Conservation (phyloP, 2,329 filamentous ascomycete genomes). For the Colletotrichum paranaense region DNA sequence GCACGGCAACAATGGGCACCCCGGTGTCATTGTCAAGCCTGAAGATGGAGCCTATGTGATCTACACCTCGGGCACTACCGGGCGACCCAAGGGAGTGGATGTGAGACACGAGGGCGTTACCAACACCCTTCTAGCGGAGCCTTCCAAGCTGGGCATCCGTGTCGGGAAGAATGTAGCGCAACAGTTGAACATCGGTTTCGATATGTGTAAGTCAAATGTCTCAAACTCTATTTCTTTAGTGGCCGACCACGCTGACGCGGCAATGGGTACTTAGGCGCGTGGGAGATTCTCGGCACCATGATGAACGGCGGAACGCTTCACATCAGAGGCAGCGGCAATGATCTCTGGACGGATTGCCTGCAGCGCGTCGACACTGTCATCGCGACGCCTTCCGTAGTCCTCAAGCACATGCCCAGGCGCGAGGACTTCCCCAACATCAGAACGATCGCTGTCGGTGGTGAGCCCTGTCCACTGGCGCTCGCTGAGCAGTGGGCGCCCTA, state of each 20-base stretch:
- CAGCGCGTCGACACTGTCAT: conserved; percentile 37
- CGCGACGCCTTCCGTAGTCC: conserved; percentile 36
- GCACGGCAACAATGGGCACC: conserved; percentile 32
- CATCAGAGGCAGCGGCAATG: conserved; percentile 37
- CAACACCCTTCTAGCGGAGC: conserved; percentile 21
- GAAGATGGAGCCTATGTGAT: conserved; percentile 59
- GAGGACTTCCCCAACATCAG: conserved; percentile 36
- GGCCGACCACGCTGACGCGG: conserved; percentile 12
- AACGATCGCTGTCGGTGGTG: conserved; percentile 36
- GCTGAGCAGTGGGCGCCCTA: conserved; percentile 66
- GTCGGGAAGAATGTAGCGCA: conserved; percentile 64
- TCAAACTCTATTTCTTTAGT: not conserved
- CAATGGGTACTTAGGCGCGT: conserved; percentile 57
- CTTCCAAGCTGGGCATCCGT: conserved; percentile 56
- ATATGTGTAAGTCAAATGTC: conserved; percentile 63
- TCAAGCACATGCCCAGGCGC: conserved; percentile 35
- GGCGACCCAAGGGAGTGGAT: conserved; percentile 69
- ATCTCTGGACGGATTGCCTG: conserved; percentile 35
- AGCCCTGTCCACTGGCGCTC: conserved; percentile 45
- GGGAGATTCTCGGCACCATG: conserved; percentile 64
- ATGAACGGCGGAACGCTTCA: conserved; percentile 38
- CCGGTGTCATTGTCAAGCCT: conserved; percentile 44
- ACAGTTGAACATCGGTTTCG: conserved; percentile 68
- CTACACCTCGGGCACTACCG: conserved; percentile 69
- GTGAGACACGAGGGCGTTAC: conserved; percentile 56